Conservation (phyloP, 176 grass and related monocot genomes). For the Musa troglodytarum region DNA sequence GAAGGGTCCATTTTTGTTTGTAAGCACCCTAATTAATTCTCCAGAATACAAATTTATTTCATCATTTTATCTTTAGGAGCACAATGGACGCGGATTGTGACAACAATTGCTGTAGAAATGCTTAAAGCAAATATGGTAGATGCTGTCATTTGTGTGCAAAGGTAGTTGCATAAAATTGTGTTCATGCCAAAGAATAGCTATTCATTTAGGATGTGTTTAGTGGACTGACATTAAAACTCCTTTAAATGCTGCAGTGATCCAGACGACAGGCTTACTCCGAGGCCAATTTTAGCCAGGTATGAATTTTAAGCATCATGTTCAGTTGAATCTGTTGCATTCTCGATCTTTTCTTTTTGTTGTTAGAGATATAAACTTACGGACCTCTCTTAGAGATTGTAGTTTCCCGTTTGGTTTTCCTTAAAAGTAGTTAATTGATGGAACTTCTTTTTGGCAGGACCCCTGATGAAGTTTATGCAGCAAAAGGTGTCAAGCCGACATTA, state of each 20-base stretch:
- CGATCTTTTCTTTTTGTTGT: slow-evolving; percentile 5
- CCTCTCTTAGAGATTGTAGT: slow-evolving; percentile 1
- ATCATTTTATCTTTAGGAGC: slow-evolving; percentile 44
- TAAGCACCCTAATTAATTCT: background rate
- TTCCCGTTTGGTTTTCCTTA: background rate
- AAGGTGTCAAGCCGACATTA: slow-evolving; percentile 86
- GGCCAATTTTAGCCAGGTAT: slow-evolving; percentile 83
- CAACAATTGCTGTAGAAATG: slow-evolving; percentile 92
- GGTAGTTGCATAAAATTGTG: slow-evolving; percentile 26
- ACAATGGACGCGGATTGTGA: slow-evolving; percentile 89
- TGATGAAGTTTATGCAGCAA: slow-evolving; percentile 83
- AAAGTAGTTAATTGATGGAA: background rate
- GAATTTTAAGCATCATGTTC: background rate
- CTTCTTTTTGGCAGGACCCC: slow-evolving; percentile 44
- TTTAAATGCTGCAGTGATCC: slow-evolving; percentile 65
- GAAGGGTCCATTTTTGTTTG: background rate
- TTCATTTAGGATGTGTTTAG: background rate
- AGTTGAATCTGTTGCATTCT: background rate
- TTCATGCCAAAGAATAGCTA: background rate
- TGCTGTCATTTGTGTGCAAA: slow-evolving; percentile 95
- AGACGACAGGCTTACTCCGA: slow-evolving; percentile 60
- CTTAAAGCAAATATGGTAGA: slow-evolving; percentile 80
- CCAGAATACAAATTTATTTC: background rate
- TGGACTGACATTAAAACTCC: slow-evolving; percentile 15
- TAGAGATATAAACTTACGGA: slow-evolving; percentile 3